Conservation (phyloP, 73 alveolate species). For the Halteria grandinella region DNA sequence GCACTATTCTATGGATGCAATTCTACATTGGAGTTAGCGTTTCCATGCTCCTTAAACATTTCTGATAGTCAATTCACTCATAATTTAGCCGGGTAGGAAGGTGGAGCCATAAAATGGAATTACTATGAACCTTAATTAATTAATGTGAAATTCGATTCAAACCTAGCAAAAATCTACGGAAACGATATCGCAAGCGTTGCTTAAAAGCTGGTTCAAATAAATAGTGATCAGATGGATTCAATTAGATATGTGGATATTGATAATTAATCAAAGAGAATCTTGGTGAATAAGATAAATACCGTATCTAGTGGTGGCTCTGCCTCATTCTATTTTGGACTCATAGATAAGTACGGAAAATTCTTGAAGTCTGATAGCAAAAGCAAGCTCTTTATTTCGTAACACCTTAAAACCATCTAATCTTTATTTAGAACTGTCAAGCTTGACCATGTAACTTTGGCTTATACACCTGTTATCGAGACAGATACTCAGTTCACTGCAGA, state of each 20-base stretch:
- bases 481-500: no score
- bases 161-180: conserved; percentile 51
- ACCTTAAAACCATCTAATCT: no score
- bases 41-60: no score
- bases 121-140: conserved; percentile 47
- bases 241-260: neutral
- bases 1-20: no score
- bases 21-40: no score
- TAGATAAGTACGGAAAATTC: no score
- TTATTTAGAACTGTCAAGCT: no score
- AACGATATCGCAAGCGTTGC: conserved; percentile 60
- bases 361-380: no score
- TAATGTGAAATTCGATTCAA: neutral
- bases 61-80: neutral
- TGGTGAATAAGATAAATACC: neutral
- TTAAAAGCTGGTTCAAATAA: conserved; percentile 8
- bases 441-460: no score
- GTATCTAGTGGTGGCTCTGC: conserved; percentile 53
- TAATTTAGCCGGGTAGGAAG: conserved; percentile 16
- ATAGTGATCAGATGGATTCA: neutral
- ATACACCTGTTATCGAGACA: no score
- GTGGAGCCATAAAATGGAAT: conserved; percentile 71
- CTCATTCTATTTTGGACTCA: conserved; percentile 36
- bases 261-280: neutral
- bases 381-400: no score